phyloP scores from a whole-genome alignment of 176 grass and related monocot species.

The Chrysopogon serrulatus region DNA sequence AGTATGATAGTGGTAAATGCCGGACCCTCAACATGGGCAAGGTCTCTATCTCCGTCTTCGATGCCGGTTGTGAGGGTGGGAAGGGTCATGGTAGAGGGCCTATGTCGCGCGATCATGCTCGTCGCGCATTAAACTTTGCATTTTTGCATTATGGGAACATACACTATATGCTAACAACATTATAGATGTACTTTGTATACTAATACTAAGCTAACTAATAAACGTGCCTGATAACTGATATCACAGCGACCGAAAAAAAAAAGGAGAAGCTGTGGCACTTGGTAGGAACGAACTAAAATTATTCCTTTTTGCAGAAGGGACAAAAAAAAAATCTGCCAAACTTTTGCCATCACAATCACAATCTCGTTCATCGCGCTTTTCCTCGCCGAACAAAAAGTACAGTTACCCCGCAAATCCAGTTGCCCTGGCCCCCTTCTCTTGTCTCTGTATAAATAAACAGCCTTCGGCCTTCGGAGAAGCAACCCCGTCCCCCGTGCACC shows the following conservation, averaged over 20 bases:
- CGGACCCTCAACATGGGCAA: too few relatives aligned
- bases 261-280: neutral
- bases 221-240: neutral
- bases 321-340: neutral
- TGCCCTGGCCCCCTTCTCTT: neutral
- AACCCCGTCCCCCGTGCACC: neutral
- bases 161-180: too few relatives aligned
- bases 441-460: constrained; percentile 4
- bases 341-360: neutral
- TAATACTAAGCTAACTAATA: too few relatives aligned
- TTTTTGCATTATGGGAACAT: too few relatives aligned
- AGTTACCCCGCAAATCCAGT: neutral
- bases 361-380: neutral
- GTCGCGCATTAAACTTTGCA: too few relatives aligned
- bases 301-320: neutral
- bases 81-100: too few relatives aligned
- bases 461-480: neutral
- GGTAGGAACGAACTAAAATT: neutral
- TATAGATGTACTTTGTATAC: too few relatives aligned
- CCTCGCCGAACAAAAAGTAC: neutral
- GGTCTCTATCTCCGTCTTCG: too few relatives aligned
- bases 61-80: too few relatives aligned
- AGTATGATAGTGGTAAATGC: too few relatives aligned
- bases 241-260: neutral
- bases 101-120: too few relatives aligned